Evolutionary conservation across 2,329 filamentous ascomycete genomes (phyloP).

Genomic region (Aspergillus hiratsukae): DNA sequence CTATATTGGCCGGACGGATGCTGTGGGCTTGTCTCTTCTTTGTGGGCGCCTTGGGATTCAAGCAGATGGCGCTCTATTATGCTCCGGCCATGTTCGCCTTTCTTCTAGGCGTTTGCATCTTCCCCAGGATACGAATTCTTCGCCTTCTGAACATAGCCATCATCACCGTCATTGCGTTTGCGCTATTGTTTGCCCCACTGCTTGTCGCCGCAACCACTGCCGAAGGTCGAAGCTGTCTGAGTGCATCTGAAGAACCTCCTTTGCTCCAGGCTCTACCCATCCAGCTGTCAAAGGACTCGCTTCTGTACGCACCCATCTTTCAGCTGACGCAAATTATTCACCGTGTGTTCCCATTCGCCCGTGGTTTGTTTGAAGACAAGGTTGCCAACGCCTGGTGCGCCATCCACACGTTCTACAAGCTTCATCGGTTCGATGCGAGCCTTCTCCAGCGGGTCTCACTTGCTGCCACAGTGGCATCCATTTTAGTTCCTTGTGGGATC

Average conservation of each 20-base stretch:
- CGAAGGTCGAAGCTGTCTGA: conserved; percentile 58
- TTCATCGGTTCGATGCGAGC: conserved; percentile 66
- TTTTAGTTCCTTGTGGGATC: conserved; percentile 72
- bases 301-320: conserved; percentile 70
- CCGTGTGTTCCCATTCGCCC: conserved; percentile 90
- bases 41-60: conserved; percentile 89
- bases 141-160: conserved; percentile 72
- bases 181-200: conserved; percentile 69
- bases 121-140: conserved; percentile 62
- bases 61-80: conserved; percentile 99
- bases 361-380: conserved; percentile 97
- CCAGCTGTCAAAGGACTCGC: conserved; percentile 59
- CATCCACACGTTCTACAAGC: conserved; percentile 82
- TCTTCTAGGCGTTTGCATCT: conserved; percentile 79
- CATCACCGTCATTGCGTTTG: conserved; percentile 69
- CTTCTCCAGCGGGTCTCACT: conserved; percentile 74
- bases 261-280: conserved; percentile 54
- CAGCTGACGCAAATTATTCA: conserved; percentile 81
- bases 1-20: conserved; percentile 76
- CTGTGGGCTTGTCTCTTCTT: conserved; percentile 93
- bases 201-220: conserved; percentile 68
- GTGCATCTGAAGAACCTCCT: conserved; percentile 60
- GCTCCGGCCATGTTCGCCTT: conserved; percentile 90
- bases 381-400: conserved; percentile 98
- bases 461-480: conserved; percentile 67